Conservation (phyloP, 805 yeast species). For the Hermanozyma aechmeae region DNA sequence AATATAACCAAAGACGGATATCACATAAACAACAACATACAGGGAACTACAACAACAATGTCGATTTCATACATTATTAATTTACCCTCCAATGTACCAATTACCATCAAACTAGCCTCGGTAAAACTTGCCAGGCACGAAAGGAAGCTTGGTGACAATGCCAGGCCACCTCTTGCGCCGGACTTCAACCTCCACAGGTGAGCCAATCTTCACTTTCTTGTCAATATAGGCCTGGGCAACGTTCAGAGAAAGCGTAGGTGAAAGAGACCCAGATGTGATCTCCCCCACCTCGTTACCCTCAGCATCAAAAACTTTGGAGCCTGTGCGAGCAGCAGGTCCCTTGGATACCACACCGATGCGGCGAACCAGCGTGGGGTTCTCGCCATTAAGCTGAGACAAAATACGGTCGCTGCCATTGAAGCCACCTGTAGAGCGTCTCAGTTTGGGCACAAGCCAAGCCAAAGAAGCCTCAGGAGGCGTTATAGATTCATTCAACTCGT, state of each 20-base stretch:
- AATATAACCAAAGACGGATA: neutral
- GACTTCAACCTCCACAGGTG: conserved; percentile 62
- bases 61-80: no score
- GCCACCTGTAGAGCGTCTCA: conserved; percentile 43
- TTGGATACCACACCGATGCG: conserved; percentile 69
- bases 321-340: conserved; percentile 93
- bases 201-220: conserved; percentile 66
- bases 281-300: conserved; percentile 46
- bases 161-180: conserved; percentile 80
- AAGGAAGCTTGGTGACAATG: conserved; percentile 72
- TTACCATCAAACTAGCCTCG: conserved; percentile 7
- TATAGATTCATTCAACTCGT: conserved; percentile 69
- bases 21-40: no score
- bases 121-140: conserved; percentile 67
- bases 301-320: conserved; percentile 49
- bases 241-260: conserved; percentile 60
- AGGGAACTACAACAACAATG: no score
- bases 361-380: conserved; percentile 39
- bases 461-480: conserved; percentile 88
- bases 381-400: conserved; percentile 60
- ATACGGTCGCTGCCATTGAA: conserved; percentile 77
- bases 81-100: neutral
- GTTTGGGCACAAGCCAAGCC: conserved; percentile 82
- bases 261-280: conserved; percentile 55
- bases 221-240: conserved; percentile 88